These are phyloP conservation scores for Talaromyces piceae DNA, from an alignment of 2,329 filamentous ascomycete species.

Conservation along the genomic window DNA sequence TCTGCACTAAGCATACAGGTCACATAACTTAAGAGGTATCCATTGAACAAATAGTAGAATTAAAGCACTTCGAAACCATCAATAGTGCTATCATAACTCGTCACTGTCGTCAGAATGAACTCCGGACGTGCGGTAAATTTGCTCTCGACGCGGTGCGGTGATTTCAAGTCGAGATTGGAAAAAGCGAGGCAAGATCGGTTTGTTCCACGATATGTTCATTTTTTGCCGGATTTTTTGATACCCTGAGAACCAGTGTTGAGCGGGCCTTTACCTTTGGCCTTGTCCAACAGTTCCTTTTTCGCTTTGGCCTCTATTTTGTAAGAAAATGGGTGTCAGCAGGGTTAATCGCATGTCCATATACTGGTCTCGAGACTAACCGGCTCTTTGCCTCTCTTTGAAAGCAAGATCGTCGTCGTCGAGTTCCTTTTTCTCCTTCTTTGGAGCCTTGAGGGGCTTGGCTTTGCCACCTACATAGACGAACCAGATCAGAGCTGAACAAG, in stretches of 20 bases:
- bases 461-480: constrained; percentile 58
- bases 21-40: not conserved
- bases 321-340: not conserved
- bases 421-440: constrained; percentile 78
- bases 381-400: constrained; percentile 73
- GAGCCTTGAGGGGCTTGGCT: constrained; percentile 75
- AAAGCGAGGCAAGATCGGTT: not conserved
- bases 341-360: not conserved
- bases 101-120: not conserved
- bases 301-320: constrained; percentile 67
- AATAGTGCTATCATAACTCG: not conserved
- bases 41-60: not conserved
- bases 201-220: constrained; percentile 48
- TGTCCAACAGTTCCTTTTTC: constrained; percentile 73
- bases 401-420: constrained; percentile 81
- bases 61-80: not conserved
- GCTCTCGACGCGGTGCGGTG: not conserved
- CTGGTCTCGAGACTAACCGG: constrained; percentile 53
- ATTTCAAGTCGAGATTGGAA: not conserved
- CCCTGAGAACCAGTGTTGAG: constrained; percentile 76
- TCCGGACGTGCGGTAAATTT: not conserved
- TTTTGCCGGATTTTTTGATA: constrained; percentile 98
- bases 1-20: not conserved
- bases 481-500: constrained; percentile 10
- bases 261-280: constrained; percentile 81